Conservation (phyloP, 1,284 basidiomycete species). For the Coriolopsis trogii region DNA sequence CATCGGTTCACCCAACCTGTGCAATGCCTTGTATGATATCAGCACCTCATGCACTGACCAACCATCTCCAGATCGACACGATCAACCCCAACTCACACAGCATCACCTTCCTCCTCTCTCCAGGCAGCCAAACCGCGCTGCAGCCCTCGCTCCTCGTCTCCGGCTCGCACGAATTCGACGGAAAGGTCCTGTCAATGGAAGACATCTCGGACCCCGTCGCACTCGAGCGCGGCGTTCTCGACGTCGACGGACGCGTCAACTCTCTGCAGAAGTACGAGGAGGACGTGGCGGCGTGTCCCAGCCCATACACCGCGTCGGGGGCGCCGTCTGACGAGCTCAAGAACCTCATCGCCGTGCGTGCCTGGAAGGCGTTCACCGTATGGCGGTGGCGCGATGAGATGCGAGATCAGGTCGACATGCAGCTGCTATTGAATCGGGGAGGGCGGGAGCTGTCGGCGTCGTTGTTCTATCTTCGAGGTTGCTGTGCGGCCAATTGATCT, state of each 20-base stretch:
- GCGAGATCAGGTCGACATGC: slow-evolving; percentile 29
- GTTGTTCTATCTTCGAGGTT: slow-evolving; percentile 50
- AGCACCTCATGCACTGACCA: too few species aligned
- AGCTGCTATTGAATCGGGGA: slow-evolving; percentile 38
- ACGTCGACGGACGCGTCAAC: slow-evolving; percentile 51
- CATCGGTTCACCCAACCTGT: too few species aligned
- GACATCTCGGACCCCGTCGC: slow-evolving; percentile 46
- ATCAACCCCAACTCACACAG: slow-evolving; percentile 44
- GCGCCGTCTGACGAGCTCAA: background rate
- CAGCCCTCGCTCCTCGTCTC: slow-evolving; percentile 40
- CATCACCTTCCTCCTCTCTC: slow-evolving; percentile 46
- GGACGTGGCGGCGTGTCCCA: slow-evolving; percentile 1
- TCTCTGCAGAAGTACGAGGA: slow-evolving; percentile 33
- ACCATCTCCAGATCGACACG: slow-evolving; percentile 50
- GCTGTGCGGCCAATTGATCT: too few species aligned
- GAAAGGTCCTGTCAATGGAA: slow-evolving; percentile 35
- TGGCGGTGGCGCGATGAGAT: slow-evolving; percentile 45
- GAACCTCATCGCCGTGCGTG: slow-evolving; percentile 22
- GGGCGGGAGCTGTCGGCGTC: slow-evolving; percentile 54
- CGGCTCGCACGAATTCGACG: slow-evolving; percentile 32
- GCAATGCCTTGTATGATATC: too few species aligned
- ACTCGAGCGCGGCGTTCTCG: slow-evolving; percentile 53
- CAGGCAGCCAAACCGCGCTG: slow-evolving; percentile 40
- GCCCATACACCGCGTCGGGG: slow-evolving; percentile 19
- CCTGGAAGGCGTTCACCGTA: slow-evolving; percentile 56